A percentile compares a stretch with the other conserved stretches of the same genome.
phyloP scores from a whole-genome alignment of 2,329 filamentous ascomycete genomes.

The Lojkania enalia region DNA sequence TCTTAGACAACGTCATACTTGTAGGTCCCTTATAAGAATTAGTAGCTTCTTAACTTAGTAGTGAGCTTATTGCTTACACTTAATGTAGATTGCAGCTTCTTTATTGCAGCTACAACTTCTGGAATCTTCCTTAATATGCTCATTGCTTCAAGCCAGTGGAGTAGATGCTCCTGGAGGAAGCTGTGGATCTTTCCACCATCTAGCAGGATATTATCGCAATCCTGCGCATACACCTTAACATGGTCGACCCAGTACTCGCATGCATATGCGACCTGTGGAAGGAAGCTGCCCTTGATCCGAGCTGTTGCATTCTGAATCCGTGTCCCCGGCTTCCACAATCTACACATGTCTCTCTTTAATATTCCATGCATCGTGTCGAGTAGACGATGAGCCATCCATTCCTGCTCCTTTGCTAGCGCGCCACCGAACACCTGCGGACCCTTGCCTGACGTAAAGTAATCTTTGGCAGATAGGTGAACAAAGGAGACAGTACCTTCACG shows the following conservation, averaged over 20 bases:
- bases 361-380: slow-evolving; percentile 15
- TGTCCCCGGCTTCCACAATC: slow-evolving; percentile 15
- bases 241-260: slow-evolving; percentile 44
- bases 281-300: slow-evolving; percentile 4
- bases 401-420: slow-evolving; percentile 11
- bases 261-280: slow-evolving; percentile 19
- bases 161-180: slow-evolving; percentile 15
- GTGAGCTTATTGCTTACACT: not conserved
- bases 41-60: not conserved
- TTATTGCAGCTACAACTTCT: slow-evolving; percentile 16
- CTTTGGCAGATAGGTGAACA: slow-evolving; percentile 11
- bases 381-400: slow-evolving; percentile 4
- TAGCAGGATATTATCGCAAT: slow-evolving; percentile 1
- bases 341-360: slow-evolving; percentile 25
- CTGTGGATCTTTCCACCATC: slow-evolving; percentile 9
- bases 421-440: not conserved
- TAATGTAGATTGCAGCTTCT: slow-evolving; percentile 8
- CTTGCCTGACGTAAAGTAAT: not conserved
- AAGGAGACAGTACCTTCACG: slow-evolving; percentile 16
- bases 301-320: slow-evolving; percentile 20
- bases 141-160: slow-evolving; percentile 49
- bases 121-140: slow-evolving; percentile 30
- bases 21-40: not conserved
- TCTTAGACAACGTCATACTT: not conserved
- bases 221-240: slow-evolving; percentile 16